Conservation (phyloP, 768 basidiomycete genomes). For the Clavaria fumosa region DNA sequence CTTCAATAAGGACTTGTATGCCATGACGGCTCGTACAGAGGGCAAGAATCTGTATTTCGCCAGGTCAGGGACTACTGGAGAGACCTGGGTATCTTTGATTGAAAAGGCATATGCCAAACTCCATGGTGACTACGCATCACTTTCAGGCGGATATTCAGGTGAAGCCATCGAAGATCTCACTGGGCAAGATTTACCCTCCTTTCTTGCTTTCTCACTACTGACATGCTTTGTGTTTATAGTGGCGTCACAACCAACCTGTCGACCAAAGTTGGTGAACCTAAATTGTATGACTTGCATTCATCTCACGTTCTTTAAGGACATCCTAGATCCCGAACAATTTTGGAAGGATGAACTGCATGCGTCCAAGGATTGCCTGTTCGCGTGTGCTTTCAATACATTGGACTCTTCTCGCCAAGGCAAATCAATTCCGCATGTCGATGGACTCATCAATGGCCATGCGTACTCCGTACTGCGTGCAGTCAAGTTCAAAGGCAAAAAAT, state of each 20-base stretch:
- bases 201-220: background rate
- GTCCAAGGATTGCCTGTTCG: constrained; percentile 34
- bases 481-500: constrained; percentile 33
- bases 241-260: constrained; percentile 4
- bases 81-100: constrained; percentile 42
- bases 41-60: constrained; percentile 36
- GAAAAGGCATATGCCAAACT: constrained; percentile 47
- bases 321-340: constrained; percentile 32
- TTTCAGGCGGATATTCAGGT: constrained; percentile 27
- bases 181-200: constrained; percentile 20
- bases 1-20: constrained; percentile 32
- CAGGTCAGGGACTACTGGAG: constrained; percentile 28
- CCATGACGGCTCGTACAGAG: constrained; percentile 28
- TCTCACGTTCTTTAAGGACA: constrained; percentile 21
- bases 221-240: constrained; percentile 2
- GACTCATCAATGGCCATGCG: constrained; percentile 27
- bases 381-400: constrained; percentile 27
- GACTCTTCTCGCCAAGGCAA: constrained; percentile 17
- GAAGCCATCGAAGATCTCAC: constrained; percentile 45
- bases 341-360: constrained; percentile 36
- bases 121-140: constrained; percentile 33
- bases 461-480: constrained; percentile 36
- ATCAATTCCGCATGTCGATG: constrained; percentile 18
- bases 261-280: constrained; percentile 11
- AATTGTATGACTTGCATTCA: background rate